phyloP scores from a whole-genome alignment of 2,329 filamentous ascomycete species.

The Xylaria sp. region DNA sequence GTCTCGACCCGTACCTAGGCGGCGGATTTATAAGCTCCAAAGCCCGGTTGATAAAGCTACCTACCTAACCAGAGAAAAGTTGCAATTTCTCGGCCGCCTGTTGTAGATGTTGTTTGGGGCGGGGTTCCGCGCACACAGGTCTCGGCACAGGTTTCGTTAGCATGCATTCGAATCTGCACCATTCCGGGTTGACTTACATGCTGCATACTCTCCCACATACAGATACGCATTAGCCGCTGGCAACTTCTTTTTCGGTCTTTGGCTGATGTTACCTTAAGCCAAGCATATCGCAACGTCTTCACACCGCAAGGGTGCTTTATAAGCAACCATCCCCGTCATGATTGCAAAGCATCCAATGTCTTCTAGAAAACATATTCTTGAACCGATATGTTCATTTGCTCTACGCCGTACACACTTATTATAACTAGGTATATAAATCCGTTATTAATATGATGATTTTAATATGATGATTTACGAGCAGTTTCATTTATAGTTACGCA shows the following conservation, averaged over 20 bases:
- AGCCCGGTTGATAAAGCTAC: conserved; percentile 16
- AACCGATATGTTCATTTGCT: neutral
- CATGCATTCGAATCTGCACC: neutral
- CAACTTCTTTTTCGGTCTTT: conserved; percentile 15
- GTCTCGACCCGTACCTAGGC: neutral
- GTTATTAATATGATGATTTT: too few species aligned
- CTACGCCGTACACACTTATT: neutral
- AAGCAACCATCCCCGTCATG: conserved; percentile 8
- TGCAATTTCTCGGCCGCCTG: conserved; percentile 14
- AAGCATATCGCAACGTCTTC: conserved; percentile 29
- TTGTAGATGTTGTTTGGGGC: neutral
- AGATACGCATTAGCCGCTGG: neutral
- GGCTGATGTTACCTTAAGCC: conserved; percentile 23
- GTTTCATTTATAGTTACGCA: too few species aligned
- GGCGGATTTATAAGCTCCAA: conserved; percentile 34
- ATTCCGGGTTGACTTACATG: conserved; percentile 6
- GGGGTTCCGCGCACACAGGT: neutral
- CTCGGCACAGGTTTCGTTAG: neutral
- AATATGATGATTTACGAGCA: too few species aligned
- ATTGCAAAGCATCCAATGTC: conserved; percentile 10
- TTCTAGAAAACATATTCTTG: conserved; percentile 1
- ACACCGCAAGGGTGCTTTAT: conserved; percentile 22
- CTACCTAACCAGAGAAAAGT: too few species aligned
- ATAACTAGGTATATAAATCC: neutral
- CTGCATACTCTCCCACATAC: conserved; percentile 26